phyloP scores from a whole-genome alignment of 1,284 basidiomycete genomes.

The Takashimella tepidaria region DNA sequence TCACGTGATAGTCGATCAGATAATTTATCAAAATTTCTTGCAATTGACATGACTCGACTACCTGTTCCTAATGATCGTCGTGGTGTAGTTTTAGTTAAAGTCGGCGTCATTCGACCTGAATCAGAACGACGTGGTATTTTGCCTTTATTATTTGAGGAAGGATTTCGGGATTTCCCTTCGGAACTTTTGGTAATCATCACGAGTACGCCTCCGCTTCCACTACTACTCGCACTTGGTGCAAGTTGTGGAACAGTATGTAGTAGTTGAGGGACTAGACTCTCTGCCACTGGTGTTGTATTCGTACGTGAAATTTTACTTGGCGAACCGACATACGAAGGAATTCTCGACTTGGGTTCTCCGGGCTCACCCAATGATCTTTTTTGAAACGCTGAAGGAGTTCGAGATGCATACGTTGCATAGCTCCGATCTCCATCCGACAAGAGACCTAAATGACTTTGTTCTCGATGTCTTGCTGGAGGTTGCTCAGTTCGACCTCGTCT shows the following conservation, averaged over 20 bases:
- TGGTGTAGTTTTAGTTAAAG: constrained; percentile 12
- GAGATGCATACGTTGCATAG: constrained; percentile 73
- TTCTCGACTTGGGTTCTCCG: neutral
- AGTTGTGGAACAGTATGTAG: neutral
- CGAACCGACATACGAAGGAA: neutral
- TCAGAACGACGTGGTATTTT: constrained; percentile 27
- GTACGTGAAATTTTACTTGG: neutral
- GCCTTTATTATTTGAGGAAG: constrained; percentile 29
- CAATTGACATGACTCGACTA: constrained; percentile 52
- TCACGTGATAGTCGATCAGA: constrained; percentile 50
- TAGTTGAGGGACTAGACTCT: too few species aligned
- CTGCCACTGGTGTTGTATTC: neutral
- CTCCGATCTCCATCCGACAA: constrained; percentile 80
- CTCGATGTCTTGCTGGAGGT: constrained; percentile 24
- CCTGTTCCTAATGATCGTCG: constrained; percentile 29
- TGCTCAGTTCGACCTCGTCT: constrained; percentile 41
- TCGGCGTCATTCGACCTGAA: constrained; percentile 15
- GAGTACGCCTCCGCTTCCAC: neutral
- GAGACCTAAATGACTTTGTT: constrained; percentile 21
- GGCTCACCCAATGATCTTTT: constrained; percentile 2
- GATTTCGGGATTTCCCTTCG: constrained; percentile 29
- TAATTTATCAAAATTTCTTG: constrained; percentile 52
- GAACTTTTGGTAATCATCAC: constrained; percentile 1
- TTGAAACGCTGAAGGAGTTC: constrained; percentile 24
- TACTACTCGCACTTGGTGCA: neutral